A percentile compares a stretch with the other conserved stretches of the same genome.
These are phyloP conservation scores for Lepidium africanum DNA, from an alignment of 345 rosid genomes.

Conservation along the genomic window DNA sequence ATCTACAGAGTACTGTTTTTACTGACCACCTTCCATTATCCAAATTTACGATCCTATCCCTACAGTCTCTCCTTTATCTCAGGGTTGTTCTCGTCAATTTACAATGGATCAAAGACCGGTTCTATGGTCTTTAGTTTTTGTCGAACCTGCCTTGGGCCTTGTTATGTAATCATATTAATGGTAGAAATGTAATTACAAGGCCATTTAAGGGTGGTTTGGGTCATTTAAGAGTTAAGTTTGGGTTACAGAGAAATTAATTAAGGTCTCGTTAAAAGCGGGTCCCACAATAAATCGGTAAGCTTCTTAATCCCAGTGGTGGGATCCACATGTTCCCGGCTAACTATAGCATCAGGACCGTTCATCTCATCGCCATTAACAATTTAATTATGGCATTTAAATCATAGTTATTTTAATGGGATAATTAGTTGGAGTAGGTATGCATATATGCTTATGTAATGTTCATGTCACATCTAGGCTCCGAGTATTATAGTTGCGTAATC, in stretches of 20 bases:
- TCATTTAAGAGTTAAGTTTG: background rate
- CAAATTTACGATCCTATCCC: background rate
- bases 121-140: conserved; percentile 3
- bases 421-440: background rate
- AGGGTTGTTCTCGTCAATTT: conserved; percentile 2
- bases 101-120: background rate
- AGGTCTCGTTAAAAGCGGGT: background rate
- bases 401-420: background rate
- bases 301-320: background rate
- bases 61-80: background rate
- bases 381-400: background rate
- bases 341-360: conserved; percentile 11
- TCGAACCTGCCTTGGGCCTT: background rate
- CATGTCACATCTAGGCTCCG: too few species aligned
- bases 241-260: background rate
- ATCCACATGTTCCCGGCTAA: background rate
- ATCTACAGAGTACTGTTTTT: background rate
- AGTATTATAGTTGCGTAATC: too few species aligned
- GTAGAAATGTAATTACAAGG: background rate
- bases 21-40: too few species aligned
- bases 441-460: background rate
- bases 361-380: background rate
- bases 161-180: background rate
- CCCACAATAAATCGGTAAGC: background rate
- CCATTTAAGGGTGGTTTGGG: background rate